A percentile compares a stretch with the other conserved stretches of the same genome.
Conservation (phyloP, 139 green algal species). For the Chlorella vulgaris region DNA sequence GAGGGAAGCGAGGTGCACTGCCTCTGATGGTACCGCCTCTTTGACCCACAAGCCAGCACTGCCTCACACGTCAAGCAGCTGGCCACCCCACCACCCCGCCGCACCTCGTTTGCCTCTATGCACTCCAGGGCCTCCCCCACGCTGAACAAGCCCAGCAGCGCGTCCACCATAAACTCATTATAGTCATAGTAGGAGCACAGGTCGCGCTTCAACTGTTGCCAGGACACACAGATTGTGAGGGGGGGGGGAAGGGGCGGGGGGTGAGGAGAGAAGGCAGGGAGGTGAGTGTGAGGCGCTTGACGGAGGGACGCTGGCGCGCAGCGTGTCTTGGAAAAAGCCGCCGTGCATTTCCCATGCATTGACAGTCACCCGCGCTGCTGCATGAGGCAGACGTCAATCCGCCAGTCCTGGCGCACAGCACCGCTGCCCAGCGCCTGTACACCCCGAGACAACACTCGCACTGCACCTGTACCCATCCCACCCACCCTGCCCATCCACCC, state of each 20-base stretch:
- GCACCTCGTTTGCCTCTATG: slow-evolving; percentile 82
- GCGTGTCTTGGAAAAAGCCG: too few relatives aligned
- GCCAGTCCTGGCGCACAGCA: too few relatives aligned
- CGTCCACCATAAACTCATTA: slow-evolving; percentile 94
- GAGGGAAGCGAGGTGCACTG: background rate
- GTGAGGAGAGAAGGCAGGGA: background rate
- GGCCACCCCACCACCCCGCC: background rate
- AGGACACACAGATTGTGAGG: background rate
- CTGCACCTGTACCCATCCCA: background rate
- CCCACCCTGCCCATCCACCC: background rate
- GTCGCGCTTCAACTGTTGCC: slow-evolving; percentile 86
- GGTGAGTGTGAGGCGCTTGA: too few relatives aligned
- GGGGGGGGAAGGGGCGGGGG: background rate
- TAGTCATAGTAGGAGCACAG: slow-evolving; percentile 95
- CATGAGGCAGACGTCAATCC: too few relatives aligned
- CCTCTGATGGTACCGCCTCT: too few relatives aligned
- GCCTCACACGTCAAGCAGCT: background rate
- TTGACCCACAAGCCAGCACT: too few relatives aligned
- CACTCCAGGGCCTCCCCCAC: slow-evolving; percentile 81
- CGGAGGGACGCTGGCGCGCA: too few relatives aligned
- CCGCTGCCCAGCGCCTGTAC: too few relatives aligned
- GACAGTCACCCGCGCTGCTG: too few relatives aligned
- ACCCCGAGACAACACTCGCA: background rate
- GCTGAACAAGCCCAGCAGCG: slow-evolving; percentile 76
- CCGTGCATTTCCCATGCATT: too few relatives aligned